Percentiles rank a stretch among this genome's conserved stretches.
These are phyloP conservation scores for Botrytis deweyae DNA, from an alignment of 2,329 filamentous ascomycete genomes.

Conservation along the genomic window DNA sequence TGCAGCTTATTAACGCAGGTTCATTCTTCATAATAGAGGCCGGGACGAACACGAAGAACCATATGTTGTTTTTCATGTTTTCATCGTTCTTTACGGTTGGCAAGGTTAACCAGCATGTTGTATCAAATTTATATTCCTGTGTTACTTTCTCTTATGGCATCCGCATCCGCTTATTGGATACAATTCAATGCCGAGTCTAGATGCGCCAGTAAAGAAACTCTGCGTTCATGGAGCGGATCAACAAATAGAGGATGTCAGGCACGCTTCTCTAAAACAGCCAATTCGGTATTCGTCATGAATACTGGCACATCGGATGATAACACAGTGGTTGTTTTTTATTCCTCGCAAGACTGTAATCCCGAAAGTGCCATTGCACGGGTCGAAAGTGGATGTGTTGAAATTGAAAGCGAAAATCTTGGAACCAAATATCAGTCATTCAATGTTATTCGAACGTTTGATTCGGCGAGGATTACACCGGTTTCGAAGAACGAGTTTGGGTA, in stretches of 20 bases:
- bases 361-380: constrained; percentile 15
- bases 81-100: neutral
- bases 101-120: neutral
- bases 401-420: neutral
- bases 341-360: constrained; percentile 5
- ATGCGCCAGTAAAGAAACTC: neutral
- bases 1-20: neutral
- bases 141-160: neutral
- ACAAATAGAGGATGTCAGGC: constrained; percentile 4
- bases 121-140: neutral
- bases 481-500: constrained; percentile 13
- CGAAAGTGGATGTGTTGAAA: constrained; percentile 2
- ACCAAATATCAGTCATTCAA: constrained; percentile 8
- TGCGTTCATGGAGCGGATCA: neutral
- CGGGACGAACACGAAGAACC: neutral
- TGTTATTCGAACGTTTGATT: constrained; percentile 2
- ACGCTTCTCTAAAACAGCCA: neutral
- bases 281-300: constrained; percentile 1
- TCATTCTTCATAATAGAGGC: neutral
- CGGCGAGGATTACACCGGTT: constrained; percentile 4
- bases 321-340: constrained; percentile 9
- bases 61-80: neutral
- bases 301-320: constrained; percentile 10
- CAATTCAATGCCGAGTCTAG: neutral
- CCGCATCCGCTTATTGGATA: constrained; percentile 8